phyloP scores from a whole-genome alignment of 2,329 filamentous ascomycete genomes.

The Pseudogymnoascus sp. region DNA sequence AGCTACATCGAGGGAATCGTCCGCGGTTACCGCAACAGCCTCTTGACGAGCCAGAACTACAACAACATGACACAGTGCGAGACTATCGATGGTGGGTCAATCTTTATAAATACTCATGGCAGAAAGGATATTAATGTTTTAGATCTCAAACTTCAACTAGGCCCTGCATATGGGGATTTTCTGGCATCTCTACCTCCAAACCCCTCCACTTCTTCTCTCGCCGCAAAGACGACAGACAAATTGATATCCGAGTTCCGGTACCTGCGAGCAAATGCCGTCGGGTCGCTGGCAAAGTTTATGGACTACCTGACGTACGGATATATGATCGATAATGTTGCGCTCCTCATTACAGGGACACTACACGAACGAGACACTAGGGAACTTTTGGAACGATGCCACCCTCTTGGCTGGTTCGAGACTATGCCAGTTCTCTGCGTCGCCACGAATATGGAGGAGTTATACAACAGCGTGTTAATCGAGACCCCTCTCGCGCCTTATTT shows the following conservation, averaged over 20 bases:
- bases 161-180: conserved; percentile 94
- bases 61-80: conserved; percentile 96
- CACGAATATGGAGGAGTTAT: conserved; percentile 96
- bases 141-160: conserved; percentile 98
- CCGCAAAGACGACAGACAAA: conserved; percentile 94
- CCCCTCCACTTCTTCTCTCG: conserved; percentile 90
- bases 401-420: conserved; percentile 97
- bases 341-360: conserved; percentile 93
- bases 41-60: conserved; percentile 86
- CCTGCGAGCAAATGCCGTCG: conserved; percentile 85
- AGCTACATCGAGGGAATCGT: conserved; percentile 98
- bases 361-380: conserved; percentile 96
- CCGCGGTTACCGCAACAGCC: conserved; percentile 88
- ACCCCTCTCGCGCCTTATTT: conserved; percentile 94
- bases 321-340: conserved; percentile 99
- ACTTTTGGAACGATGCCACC: conserved; percentile 90
- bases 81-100: conserved; percentile 74
- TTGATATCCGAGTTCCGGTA: conserved; percentile 96
- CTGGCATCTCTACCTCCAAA: conserved; percentile 89
- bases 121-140: conserved; percentile 15
- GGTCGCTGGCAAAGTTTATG: conserved; percentile 88
- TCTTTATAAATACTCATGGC: not conserved
- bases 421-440: conserved; percentile 97
- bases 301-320: conserved; percentile 98
- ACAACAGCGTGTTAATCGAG: conserved; percentile 96